Evolutionary conservation across 2,329 filamentous ascomycete genomes (phyloP), one percentile per base, ranked within the genome.

Genomic region (Penicillium sp.): DNA sequence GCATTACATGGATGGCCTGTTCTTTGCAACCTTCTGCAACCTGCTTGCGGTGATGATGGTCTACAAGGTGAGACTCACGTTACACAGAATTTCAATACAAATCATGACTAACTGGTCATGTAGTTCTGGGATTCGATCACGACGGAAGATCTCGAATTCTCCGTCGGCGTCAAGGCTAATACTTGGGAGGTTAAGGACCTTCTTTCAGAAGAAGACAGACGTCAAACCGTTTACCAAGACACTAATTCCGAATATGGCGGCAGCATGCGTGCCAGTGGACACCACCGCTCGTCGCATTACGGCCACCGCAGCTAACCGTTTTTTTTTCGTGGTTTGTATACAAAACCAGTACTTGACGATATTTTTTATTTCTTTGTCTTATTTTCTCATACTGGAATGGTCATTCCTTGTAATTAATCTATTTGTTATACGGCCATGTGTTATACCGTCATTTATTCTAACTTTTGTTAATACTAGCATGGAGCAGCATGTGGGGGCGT

Each of bases 91-190:
- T 49, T 3, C n/a, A 7, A 10, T 29, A 19, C 19, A 13, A 13
- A 31, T 37, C 7, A 39, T 39, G 33, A 53, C 72, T 78, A 68
- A 78, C 63, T 44, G 46, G n/a, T 19, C 46, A 53, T 39, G 7
- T 66, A 95, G 92, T 99, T 96, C 81, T 99, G 95, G 95, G 95
- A 99, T 73, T 97, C 93, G 16, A 99, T 99, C 75, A 99, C 95
- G 22, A 92, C 90, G 71, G 95, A 99, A 78, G 95, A 99, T 74
- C 88, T 99, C 64, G 95, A 99, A 74, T 99, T 99, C 77, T 96
- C 92, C 3, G 95, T 99, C 49, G 93, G 93, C 63, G 91, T 91
- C 57, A 91, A 93, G 74, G 90, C 91, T 78, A 96, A 96, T 79
- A 97, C 95, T 75, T 99, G 95, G 95, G 95, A 99, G 73, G 90